phyloP scores from a whole-genome alignment of 495 filamentous ascomycete species.

The Penicillium samsonianum region DNA sequence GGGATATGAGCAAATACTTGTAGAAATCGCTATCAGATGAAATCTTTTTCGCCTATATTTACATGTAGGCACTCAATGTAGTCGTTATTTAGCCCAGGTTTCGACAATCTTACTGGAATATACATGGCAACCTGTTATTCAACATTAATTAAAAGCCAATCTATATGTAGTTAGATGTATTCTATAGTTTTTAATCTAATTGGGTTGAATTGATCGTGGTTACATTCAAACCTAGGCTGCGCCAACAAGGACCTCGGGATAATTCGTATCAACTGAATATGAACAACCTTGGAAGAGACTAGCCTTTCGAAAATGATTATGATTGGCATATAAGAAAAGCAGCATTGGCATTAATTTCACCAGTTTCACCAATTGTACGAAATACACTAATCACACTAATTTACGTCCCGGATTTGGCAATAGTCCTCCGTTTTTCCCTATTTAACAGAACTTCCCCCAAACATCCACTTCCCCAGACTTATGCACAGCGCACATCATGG shows the following conservation, averaged over 20 bases:
- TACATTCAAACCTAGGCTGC: not conserved
- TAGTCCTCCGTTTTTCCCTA: constrained; percentile 16
- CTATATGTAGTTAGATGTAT: not conserved
- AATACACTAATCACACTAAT: constrained; percentile 3
- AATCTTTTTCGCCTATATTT: not conserved
- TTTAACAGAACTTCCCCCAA: constrained; percentile 8
- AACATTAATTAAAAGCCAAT: not conserved
- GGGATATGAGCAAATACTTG: not conserved
- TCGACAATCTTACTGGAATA: not conserved
- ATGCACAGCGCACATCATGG: constrained; percentile 19
- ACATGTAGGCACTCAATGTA: not conserved
- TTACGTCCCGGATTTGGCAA: constrained; percentile 21
- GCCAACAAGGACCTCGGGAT: not conserved
- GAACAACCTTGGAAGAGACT: not conserved
- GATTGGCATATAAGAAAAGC: not conserved
- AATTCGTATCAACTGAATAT: not conserved
- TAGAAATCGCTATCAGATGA: constrained; percentile 6
- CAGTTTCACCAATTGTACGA: not conserved
- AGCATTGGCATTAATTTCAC: not conserved
- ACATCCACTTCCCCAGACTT: constrained; percentile 17
- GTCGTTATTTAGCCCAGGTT: not conserved
- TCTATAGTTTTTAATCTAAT: too few species aligned
- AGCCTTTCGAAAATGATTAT: not conserved
- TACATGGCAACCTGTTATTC: not conserved
- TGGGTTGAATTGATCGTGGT: not conserved